Conservation (phyloP, 352 stramenopile species). For the Globisporangium carolinianum region DNA sequence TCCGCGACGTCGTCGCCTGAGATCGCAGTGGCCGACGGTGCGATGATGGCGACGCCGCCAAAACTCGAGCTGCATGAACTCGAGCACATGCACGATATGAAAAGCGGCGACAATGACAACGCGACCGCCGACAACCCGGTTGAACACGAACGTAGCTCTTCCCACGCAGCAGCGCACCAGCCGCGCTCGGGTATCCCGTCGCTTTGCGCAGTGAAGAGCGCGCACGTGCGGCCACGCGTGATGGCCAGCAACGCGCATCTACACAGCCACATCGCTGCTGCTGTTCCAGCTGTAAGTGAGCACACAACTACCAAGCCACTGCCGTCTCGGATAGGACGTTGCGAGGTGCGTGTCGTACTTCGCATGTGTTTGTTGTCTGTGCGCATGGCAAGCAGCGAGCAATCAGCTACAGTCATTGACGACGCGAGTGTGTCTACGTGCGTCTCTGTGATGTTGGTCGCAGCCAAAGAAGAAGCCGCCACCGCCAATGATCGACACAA, state of each 20-base stretch:
- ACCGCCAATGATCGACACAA: conserved; percentile 9
- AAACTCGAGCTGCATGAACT: conserved; percentile 18
- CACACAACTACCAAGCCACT: background rate
- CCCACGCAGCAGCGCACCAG: background rate
- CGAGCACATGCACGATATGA: background rate
- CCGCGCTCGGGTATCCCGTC: conserved; percentile 4
- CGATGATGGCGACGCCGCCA: conserved; percentile 7
- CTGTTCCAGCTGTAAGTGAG: background rate
- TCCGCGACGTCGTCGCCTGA: conserved; percentile 9
- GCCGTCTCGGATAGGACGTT: conserved; percentile 4
- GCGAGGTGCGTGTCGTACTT: conserved; percentile 5
- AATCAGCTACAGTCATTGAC: too few species aligned
- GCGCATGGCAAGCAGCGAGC: background rate
- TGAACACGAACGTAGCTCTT: background rate
- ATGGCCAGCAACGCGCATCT: background rate
- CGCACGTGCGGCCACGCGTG: background rate
- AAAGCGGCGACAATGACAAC: background rate
- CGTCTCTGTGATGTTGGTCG: background rate
- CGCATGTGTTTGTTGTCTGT: background rate
- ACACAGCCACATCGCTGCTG: background rate
- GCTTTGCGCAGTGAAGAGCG: background rate
- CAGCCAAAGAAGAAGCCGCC: conserved; percentile 9
- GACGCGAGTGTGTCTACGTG: too few species aligned
- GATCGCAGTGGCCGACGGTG: background rate
- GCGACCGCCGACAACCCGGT: background rate